Conservation (phyloP, 371 early-diverging fungal genomes). For the Syncephalastrum sp. region DNA sequence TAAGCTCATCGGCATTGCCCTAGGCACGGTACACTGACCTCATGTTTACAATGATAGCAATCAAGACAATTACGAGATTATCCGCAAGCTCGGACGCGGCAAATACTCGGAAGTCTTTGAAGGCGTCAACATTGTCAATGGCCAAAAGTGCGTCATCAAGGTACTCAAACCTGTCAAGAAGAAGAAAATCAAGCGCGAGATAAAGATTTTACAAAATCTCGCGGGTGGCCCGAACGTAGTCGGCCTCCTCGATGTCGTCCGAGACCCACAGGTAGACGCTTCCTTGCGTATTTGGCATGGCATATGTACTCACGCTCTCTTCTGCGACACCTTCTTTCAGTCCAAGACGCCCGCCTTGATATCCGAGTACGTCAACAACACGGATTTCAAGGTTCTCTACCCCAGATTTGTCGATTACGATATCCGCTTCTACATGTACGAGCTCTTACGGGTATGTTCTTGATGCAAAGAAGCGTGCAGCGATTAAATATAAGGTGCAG, state of each 20-base stretch:
- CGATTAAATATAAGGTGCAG: slow-evolving; percentile 23
- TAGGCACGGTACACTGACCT: too few species aligned
- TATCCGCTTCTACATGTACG: slow-evolving; percentile 94
- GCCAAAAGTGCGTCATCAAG: slow-evolving; percentile 95
- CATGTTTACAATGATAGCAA: slow-evolving; percentile 38
- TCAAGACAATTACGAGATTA: slow-evolving; percentile 97
- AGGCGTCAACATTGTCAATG: slow-evolving; percentile 82
- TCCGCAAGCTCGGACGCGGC: slow-evolving; percentile 97
- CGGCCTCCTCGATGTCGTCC: slow-evolving; percentile 91
- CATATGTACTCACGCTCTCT: too few species aligned
- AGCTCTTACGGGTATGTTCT: slow-evolving; percentile 82
- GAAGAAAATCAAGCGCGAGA: slow-evolving; percentile 99
- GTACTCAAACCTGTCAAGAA: slow-evolving; percentile 99
- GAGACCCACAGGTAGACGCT: slow-evolving; percentile 82
- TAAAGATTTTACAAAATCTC: slow-evolving; percentile 97
- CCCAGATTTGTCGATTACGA: slow-evolving; percentile 89
- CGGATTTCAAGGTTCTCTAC: slow-evolving; percentile 75
- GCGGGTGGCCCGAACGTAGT: slow-evolving; percentile 94
- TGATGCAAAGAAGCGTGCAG: background rate
- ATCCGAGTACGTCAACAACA: slow-evolving; percentile 93
- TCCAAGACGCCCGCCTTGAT: slow-evolving; percentile 96
- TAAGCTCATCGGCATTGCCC: slow-evolving; percentile 20
- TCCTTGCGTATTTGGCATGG: too few species aligned
- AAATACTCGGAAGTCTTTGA: slow-evolving; percentile 99
- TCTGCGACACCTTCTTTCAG: slow-evolving; percentile 16